Evolutionary conservation across 164 flowering plant genomes (phyloP), one percentile per base, ranked within the genome.

Genomic region (Liriodendron chinense): DNA sequence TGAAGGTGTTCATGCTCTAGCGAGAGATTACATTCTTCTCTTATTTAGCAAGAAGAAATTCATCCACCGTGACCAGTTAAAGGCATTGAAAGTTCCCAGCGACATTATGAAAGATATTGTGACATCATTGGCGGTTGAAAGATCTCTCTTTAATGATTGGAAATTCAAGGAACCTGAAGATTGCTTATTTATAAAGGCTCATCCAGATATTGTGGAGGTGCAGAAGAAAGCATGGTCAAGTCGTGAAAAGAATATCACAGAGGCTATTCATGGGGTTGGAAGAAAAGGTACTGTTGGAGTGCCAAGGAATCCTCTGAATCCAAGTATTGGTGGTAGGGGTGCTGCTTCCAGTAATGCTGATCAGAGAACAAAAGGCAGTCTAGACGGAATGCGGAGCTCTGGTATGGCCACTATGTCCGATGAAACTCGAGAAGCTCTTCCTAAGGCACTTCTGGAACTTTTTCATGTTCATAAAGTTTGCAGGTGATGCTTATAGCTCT

Each of bases 371-470:
- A 68, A 70, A 25, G 59, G 59, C 18, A 59, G 66, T 73, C 70
- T 74, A 53, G 81, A 62, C 72, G 86, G 72, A 63, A 62, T 49
- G 50, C 71, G 47, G 21, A 65, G 73, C 71, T 61, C 69, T 13
- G 73, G 69, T 63, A 76, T n/a, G 24, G 25, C 34, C 2, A 66
- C 81, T 20, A 87, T 90, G 85, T 77, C 94, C 28, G 82, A 74
- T 76, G 94, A 89, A 83, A 88, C 85, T 82, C 90, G 88, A 50
- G 91, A 89, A 76, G 92, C 92, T 75, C 73, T 91, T 24, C 82
- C 82, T 23, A 90, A 82, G 85, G 94, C 86, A 43, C 81, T 94
- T 68, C 75, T 66, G 64, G 85, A 84, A 79, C 72, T 91, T 74
- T 83, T 94, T 72, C 86, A 82, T 63, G 77, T 2, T 20, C 84